These are phyloP conservation scores for Boletus semigastroideus DNA, from an alignment of 1,284 basidiomycete genomes.

Conservation along the genomic window DNA sequence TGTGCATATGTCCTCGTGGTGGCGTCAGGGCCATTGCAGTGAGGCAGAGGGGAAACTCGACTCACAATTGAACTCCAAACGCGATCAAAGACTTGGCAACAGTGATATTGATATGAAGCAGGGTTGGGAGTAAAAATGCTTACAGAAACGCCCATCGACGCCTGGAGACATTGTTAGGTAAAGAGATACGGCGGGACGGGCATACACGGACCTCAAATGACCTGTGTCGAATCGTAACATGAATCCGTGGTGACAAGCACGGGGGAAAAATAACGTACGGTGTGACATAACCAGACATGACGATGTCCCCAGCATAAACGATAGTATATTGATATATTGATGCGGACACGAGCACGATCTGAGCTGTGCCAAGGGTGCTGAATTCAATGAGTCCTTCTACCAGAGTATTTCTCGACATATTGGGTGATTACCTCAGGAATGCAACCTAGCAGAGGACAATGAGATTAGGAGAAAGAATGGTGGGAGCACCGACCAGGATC, in stretches of 20 bases:
- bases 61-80: conserved; percentile 33
- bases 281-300: conserved; percentile 28
- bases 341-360: conserved; percentile 27
- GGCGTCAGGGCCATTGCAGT: conserved; percentile 1
- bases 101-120: not conserved
- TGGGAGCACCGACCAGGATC: conserved; percentile 16
- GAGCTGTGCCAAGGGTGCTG: conserved; percentile 31
- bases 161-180: conserved; percentile 13
- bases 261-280: conserved; percentile 14
- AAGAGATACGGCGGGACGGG: not conserved
- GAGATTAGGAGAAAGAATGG: not conserved
- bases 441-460: conserved; percentile 23
- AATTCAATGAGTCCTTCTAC: conserved; percentile 1
- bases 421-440: conserved; percentile 25
- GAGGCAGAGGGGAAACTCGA: not conserved
- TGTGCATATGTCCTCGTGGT: conserved; percentile 30
- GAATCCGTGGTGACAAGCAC: not conserved
- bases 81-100: conserved; percentile 29
- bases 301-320: conserved; percentile 27
- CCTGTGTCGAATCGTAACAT: conserved; percentile 8
- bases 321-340: conserved; percentile 37
- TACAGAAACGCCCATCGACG: conserved; percentile 32
- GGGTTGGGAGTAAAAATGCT: not conserved
- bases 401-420: not conserved
- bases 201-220: conserved; percentile 27